Evolutionary conservation across 176 grass and related monocot species (phyloP).

Genomic region (Avena sativa): DNA sequence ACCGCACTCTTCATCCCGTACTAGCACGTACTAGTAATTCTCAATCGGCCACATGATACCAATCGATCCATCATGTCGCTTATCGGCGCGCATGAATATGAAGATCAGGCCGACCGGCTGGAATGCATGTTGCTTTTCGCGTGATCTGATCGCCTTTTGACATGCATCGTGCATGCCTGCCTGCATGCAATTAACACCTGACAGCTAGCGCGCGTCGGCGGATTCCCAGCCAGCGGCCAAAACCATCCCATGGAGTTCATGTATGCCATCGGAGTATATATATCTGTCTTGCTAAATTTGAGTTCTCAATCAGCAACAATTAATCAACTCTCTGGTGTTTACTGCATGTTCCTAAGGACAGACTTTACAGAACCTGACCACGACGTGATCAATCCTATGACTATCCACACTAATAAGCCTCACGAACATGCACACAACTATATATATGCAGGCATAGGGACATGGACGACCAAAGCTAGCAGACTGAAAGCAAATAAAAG

Average conservation of each 20-base stretch:
- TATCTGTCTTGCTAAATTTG: background rate
- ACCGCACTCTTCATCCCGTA: background rate
- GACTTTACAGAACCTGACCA: background rate
- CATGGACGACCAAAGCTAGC: conserved; percentile 4
- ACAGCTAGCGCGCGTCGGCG: background rate
- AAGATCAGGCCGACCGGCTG: background rate
- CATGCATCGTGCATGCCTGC: background rate
- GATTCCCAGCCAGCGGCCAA: background rate
- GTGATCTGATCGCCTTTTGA: background rate
- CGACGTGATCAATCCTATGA: background rate
- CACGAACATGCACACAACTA: background rate
- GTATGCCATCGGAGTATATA: no score
- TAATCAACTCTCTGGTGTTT: background rate
- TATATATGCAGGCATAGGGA: background rate
- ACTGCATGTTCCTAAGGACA: no score
- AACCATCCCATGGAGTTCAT: no score
- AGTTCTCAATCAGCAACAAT: background rate
- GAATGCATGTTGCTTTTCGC: background rate
- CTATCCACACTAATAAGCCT: background rate
- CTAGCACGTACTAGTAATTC: background rate
- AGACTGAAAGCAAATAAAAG: conserved; percentile 49
- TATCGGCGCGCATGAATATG: background rate
- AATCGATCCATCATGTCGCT: background rate
- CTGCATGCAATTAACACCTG: background rate
- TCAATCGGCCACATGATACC: background rate